These are phyloP conservation scores for Cytauxzoon felis DNA, from an alignment of 169 alveolate genomes.

Conservation along the genomic window DNA sequence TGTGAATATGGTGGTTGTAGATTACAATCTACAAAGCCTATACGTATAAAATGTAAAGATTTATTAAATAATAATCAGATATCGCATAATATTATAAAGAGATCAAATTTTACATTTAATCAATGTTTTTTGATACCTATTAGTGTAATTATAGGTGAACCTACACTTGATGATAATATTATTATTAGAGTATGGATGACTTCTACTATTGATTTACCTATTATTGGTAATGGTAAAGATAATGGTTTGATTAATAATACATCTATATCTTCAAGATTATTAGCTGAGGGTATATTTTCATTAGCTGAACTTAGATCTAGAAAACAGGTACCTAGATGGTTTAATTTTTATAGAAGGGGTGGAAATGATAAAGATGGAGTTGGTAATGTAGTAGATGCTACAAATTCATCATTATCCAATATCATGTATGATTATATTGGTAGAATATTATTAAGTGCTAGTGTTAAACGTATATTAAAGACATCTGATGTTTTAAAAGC, in stretches of 20 bases:
- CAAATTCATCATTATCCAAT: neutral
- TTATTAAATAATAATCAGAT: neutral
- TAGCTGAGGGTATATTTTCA: conserved; percentile 76
- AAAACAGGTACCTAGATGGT: conserved; percentile 79
- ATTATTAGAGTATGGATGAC: conserved; percentile 83
- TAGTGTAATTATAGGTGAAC: conserved; percentile 69
- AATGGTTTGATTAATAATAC: neutral
- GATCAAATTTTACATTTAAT: conserved; percentile 82
- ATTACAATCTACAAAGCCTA: conserved; percentile 71
- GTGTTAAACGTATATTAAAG: conserved; percentile 78
- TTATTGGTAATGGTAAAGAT: neutral
- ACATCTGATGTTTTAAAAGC: conserved; percentile 82
- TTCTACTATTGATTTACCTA: conserved; percentile 29
- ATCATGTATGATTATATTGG: conserved; percentile 73
- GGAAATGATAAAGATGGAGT: conserved; percentile 43
- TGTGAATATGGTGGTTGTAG: conserved; percentile 86
- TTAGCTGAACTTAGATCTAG: conserved; percentile 69
- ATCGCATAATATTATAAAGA: conserved; percentile 56
- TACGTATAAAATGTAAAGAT: conserved; percentile 51
- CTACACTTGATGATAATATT: conserved; percentile 84
- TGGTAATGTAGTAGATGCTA: neutral
- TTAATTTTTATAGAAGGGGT: conserved; percentile 82
- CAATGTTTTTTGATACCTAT: conserved; percentile 88
- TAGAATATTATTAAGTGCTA: conserved; percentile 80
- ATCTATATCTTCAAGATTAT: conserved; percentile 12